phyloP scores from a whole-genome alignment of 1,284 basidiomycete species.

The Ceratobasidium sp. region DNA sequence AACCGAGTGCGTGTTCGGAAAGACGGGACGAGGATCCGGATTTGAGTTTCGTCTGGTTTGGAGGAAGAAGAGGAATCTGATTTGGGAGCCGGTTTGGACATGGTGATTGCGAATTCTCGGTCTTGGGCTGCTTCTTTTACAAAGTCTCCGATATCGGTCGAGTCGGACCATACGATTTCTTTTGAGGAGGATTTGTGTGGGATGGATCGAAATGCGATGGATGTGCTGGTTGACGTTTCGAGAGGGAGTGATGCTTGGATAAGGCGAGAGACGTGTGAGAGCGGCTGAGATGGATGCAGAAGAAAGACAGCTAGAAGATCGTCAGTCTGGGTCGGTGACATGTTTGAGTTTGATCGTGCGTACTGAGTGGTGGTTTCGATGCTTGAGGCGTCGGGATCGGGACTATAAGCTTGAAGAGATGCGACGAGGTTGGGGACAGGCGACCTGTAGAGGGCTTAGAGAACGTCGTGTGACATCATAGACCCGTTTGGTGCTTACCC shows the following conservation, averaged over 20 bases:
- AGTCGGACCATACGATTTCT: slow-evolving; percentile 63
- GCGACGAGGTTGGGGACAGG: slow-evolving; percentile 66
- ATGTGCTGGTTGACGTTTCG: slow-evolving; percentile 52
- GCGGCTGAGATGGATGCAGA: slow-evolving; percentile 65
- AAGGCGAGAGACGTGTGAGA: slow-evolving; percentile 62
- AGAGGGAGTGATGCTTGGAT: slow-evolving; percentile 56
- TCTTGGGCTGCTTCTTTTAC: slow-evolving; percentile 66
- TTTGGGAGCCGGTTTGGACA: slow-evolving; percentile 39
- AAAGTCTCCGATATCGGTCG: slow-evolving; percentile 72
- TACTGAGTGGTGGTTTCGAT: slow-evolving; percentile 40
- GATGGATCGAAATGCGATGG: slow-evolving; percentile 52
- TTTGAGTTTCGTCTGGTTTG: slow-evolving; percentile 46
- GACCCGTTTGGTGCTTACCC: not conserved
- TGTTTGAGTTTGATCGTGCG: not conserved
- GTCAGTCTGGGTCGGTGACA: not conserved
- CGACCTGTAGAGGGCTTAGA: slow-evolving; percentile 55
- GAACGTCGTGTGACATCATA: not conserved
- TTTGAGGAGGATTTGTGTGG: slow-evolving; percentile 47
- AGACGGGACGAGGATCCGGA: slow-evolving; percentile 66
- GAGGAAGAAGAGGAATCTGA: not conserved
- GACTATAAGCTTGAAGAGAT: slow-evolving; percentile 70
- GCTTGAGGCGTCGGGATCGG: slow-evolving; percentile 53
- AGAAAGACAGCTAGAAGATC: slow-evolving; percentile 63
- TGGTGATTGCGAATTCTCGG: slow-evolving; percentile 63
- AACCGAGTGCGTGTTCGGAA: slow-evolving; percentile 69